Percentiles rank a stretch among this genome's conserved stretches.
Conservation (phyloP, 2,329 filamentous ascomycete genomes). For the Beauveria caledonica region DNA sequence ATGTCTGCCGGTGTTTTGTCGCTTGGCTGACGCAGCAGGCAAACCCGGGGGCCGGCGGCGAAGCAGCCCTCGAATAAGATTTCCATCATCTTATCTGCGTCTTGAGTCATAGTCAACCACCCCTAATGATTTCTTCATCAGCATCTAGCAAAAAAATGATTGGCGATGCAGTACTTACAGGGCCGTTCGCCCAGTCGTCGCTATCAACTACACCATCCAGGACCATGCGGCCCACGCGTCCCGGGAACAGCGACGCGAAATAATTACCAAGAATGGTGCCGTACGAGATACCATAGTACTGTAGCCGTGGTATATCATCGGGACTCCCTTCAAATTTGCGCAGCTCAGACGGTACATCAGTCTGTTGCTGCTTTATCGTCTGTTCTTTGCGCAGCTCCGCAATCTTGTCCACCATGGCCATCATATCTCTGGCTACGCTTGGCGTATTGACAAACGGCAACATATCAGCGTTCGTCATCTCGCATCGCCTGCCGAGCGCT, state of each 20-base stretch:
- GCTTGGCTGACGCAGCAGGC: constrained; percentile 19
- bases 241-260: constrained; percentile 28
- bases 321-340: not conserved
- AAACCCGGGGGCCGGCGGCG: constrained; percentile 18
- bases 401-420: constrained; percentile 33
- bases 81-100: constrained; percentile 28
- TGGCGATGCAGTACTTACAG: constrained; percentile 17
- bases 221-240: constrained; percentile 31
- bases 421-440: constrained; percentile 34
- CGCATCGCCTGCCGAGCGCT: constrained; percentile 24
- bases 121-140: constrained; percentile 15
- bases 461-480: constrained; percentile 20
- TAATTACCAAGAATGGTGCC: constrained; percentile 27
- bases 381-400: constrained; percentile 22
- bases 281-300: constrained; percentile 46
- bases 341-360: no score
- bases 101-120: constrained; percentile 29
- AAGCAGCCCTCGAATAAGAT: constrained; percentile 30
- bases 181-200: constrained; percentile 26
- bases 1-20: constrained; percentile 24
- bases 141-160: no score
- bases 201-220: constrained; percentile 31
- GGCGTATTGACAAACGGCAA: constrained; percentile 27
- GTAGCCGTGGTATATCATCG: constrained; percentile 22
- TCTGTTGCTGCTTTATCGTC: not conserved